Percentiles rank a stretch among this genome's conserved stretches.
phyloP scores from a whole-genome alignment of 2,329 filamentous ascomycete species.

The Trichothecium sympodiale region DNA sequence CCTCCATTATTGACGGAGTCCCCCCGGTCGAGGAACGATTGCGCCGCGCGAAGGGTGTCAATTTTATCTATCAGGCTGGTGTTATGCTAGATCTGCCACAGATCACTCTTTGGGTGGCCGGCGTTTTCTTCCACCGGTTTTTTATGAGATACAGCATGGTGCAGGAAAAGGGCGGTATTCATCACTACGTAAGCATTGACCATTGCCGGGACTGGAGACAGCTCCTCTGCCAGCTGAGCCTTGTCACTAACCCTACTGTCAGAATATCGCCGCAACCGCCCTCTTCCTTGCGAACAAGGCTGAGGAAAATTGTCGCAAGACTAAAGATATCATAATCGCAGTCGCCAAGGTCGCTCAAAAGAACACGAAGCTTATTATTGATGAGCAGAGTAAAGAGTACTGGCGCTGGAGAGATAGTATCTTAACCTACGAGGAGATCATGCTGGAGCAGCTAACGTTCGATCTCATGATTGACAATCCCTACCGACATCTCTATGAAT shows the following conservation, averaged over 20 bases:
- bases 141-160: constrained; percentile 84
- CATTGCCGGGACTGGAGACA: neutral
- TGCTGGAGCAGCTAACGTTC: constrained; percentile 87
- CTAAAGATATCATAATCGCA: constrained; percentile 86
- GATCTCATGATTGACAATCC: constrained; percentile 86
- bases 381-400: constrained; percentile 96
- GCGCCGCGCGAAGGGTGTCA: constrained; percentile 80
- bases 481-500: constrained; percentile 73
- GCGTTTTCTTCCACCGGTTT: constrained; percentile 91
- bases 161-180: constrained; percentile 63
- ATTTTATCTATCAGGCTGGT: constrained; percentile 92
- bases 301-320: constrained; percentile 92
- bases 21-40: constrained; percentile 65
- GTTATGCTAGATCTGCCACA: constrained; percentile 88
- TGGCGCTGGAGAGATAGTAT: constrained; percentile 97
- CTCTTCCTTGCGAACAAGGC: constrained; percentile 95
- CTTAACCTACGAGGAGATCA: constrained; percentile 79
- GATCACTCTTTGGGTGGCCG: constrained; percentile 82
- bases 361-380: constrained; percentile 77
- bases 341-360: constrained; percentile 94
- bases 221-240: neutral
- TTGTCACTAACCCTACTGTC: constrained; percentile 8
- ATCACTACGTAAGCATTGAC: constrained; percentile 72
- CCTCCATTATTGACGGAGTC: constrained; percentile 77
- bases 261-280: constrained; percentile 79